These are phyloP conservation scores for Collybia sordida DNA, from an alignment of 768 basidiomycete genomes.

Conservation along the genomic window DNA sequence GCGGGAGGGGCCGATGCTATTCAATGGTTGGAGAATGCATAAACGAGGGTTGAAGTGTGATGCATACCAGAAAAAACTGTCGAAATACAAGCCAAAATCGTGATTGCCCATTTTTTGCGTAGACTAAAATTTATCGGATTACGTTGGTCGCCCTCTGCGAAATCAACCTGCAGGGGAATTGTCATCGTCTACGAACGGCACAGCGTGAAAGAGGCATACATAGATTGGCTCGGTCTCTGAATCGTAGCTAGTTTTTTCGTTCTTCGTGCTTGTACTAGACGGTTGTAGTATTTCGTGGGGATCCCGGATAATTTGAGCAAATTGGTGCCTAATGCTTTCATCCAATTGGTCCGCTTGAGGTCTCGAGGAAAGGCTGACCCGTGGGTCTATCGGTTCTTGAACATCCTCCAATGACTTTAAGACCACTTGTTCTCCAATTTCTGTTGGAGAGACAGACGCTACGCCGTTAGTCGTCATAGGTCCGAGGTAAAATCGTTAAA, in stretches of 20 bases:
- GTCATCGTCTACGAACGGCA: not conserved
- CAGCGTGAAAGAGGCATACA: slow-evolving; percentile 4
- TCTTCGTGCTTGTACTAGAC: too few species aligned
- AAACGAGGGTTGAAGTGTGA: not conserved
- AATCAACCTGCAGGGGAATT: slow-evolving; percentile 18
- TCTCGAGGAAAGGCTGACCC: not conserved
- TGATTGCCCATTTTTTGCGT: slow-evolving; percentile 30
- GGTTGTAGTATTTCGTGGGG: not conserved
- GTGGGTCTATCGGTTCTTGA: not conserved
- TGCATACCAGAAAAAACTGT: slow-evolving; percentile 46
- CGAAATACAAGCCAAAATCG: slow-evolving; percentile 43
- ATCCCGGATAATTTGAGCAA: not conserved
- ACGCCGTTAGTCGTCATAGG: not conserved
- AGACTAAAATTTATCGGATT: slow-evolving; percentile 21
- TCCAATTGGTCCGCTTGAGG: not conserved
- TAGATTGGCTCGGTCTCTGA: slow-evolving; percentile 10
- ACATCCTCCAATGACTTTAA: not conserved
- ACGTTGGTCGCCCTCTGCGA: slow-evolving; percentile 21
- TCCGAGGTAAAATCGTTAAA: not conserved
- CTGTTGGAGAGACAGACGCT: not conserved
- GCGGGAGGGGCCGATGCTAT: slow-evolving; percentile 51
- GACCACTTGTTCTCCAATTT: not conserved
- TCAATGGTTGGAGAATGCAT: not conserved
- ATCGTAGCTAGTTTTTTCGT: not conserved
- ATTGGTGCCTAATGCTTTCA: not conserved